A percentile compares a stretch with the other conserved stretches of the same genome.
Conservation (phyloP, 345 rosid genomes). For the Populus euphratica region DNA sequence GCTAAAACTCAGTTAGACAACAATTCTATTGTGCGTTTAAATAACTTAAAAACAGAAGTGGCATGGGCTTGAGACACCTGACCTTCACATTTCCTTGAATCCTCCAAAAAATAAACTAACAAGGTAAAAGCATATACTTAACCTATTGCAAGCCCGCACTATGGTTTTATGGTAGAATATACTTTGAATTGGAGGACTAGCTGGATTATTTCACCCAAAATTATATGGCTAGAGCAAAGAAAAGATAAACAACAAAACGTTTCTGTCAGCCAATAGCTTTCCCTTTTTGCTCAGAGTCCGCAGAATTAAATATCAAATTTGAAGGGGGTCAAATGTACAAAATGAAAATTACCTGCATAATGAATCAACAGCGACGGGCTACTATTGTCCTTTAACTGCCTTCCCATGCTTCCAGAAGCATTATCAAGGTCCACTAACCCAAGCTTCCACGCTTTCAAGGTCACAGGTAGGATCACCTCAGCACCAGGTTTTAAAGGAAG, state of each 20-base stretch:
- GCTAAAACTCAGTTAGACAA: not conserved
- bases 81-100: not conserved
- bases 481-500: conserved; percentile 97
- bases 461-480: conserved; percentile 74
- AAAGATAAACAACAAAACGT: not conserved
- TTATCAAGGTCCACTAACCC: conserved; percentile 58
- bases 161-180: not conserved
- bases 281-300: not conserved
- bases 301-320: not conserved
- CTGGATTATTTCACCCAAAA: not conserved
- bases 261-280: not conserved
- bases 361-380: conserved; percentile 81
- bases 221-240: not conserved
- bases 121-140: not conserved
- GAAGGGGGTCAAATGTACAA: not conserved
- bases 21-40: not conserved
- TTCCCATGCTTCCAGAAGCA: conserved; percentile 51
- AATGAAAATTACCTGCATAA: conserved; percentile 62
- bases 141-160: not conserved
- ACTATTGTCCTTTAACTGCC: conserved; percentile 68
- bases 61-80: not conserved
- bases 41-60: not conserved
- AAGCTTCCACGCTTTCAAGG: conserved; percentile 93
- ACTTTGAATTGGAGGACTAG: not conserved
- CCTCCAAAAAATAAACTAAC: not conserved